Evolutionary conservation across 306 rosid species (phyloP), one percentile per base, ranked within the genome.

Genomic region (Clitoria ternatea): DNA sequence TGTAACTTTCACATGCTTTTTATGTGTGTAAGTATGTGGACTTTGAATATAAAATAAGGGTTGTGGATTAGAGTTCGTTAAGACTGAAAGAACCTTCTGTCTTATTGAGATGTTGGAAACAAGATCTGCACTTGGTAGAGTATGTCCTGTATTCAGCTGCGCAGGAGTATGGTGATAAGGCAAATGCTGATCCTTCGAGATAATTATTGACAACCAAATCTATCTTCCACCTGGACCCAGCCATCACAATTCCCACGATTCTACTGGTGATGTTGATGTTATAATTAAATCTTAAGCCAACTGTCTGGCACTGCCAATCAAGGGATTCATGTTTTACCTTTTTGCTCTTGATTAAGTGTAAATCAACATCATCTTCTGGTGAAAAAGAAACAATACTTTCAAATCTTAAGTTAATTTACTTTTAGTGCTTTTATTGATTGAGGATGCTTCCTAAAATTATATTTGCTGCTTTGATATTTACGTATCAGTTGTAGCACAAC

Each of bases 71-170:
- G 98, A 86, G 85, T 74, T 85, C 90, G 82, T 84, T 89, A 13
- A 84, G 98, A 79, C 77, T 92, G 79, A 89, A 85, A 82, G 98
- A 92, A 88, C 98, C 98, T 49, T 87, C 98, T 69, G 95, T 89
- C 71, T 53, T 92, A 42, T 68, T 92, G 88, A 89, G 96, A 57
- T 92, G 98, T 70, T 92, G 96, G 42, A 73, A 92, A 72, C 72
- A 74, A 23, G 96, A 92, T 64, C 66, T 78, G 44, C 75, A 77
- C 77, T 69, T 92, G 82, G 92, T 92, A 74, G 88, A 88, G 85
- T 54, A 84, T 62, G 92, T 92, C 50, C 69, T 83, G 74, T 56
- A 82, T 62, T 73, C 88, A 74, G 96, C 98, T 14, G 92, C 90
- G 0, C 53, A 53, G 75, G 96, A 89, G 74, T 92, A 92, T 82